phyloP scores from a whole-genome alignment of 2,329 filamentous ascomycete genomes.

The Aspergillus felis region DNA sequence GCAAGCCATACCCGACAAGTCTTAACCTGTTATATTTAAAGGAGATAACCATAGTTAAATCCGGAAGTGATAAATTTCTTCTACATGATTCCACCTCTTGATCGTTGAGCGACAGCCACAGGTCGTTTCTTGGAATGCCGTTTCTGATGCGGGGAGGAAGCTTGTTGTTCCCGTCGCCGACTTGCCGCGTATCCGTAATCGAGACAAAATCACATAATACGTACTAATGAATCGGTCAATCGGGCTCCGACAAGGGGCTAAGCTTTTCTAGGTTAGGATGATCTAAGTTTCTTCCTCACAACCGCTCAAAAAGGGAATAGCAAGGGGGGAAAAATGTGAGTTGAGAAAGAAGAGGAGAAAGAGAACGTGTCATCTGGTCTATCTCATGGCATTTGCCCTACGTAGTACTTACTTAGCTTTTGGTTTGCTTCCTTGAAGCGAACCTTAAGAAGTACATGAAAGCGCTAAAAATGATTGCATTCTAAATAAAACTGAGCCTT shows the following conservation, averaged over 20 bases:
- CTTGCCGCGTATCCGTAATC: not conserved
- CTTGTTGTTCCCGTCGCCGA: not conserved
- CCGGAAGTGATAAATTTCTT: not conserved
- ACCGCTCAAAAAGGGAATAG: not conserved
- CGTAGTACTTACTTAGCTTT: not conserved
- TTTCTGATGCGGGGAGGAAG: not conserved
- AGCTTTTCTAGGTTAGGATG: not conserved
- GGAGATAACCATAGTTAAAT: not conserved
- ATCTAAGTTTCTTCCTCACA: not conserved
- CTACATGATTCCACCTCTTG: not conserved
- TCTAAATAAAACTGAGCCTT: too few species aligned
- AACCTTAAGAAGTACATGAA: not conserved
- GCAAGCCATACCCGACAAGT: not conserved
- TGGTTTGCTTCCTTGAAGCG: not conserved
- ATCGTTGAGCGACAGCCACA: not conserved
- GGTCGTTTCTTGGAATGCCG: too few species aligned
- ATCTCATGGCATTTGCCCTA: not conserved
- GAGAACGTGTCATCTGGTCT: not conserved
- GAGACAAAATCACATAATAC: too few species aligned
- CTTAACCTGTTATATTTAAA: not conserved
- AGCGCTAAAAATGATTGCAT: not conserved
- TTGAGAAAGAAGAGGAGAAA: not conserved
- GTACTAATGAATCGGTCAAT: not conserved
- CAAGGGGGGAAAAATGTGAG: not conserved
- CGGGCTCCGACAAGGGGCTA: too few species aligned